Evolutionary conservation across 495 filamentous ascomycete species (phyloP).

Genomic region (Daldinia bambusicola): DNA sequence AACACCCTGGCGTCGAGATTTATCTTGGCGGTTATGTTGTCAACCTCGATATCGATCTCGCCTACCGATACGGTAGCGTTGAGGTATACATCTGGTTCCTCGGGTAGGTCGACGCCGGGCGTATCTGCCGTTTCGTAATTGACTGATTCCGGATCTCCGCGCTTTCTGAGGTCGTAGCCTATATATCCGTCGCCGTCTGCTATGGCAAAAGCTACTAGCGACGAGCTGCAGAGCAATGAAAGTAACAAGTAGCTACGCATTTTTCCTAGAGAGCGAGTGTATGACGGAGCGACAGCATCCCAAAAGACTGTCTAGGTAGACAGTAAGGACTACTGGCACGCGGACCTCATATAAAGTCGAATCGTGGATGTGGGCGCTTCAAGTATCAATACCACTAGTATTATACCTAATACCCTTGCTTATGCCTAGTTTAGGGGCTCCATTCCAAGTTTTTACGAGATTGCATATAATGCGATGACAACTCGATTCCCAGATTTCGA

Average conservation of each 20-base stretch:
- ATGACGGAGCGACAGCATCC: background rate
- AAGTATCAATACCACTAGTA: background rate
- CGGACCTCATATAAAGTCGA: constrained; percentile 3
- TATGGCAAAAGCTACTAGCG: constrained; percentile 35
- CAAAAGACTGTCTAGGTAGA: background rate
- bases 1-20: constrained; percentile 68
- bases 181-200: constrained; percentile 58
- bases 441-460: constrained; percentile 31
- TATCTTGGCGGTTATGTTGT: constrained; percentile 68
- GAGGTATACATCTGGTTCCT: constrained; percentile 65
- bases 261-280: background rate
- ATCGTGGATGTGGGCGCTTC: background rate
- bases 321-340: background rate
- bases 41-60: constrained; percentile 62
- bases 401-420: constrained; percentile 22
- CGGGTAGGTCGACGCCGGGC: constrained; percentile 50
- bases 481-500: background rate
- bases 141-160: constrained; percentile 59
- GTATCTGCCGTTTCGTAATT: constrained; percentile 64
- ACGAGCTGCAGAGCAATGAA: constrained; percentile 39
- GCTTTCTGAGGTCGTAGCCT: constrained; percentile 62
- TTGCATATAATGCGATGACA: constrained; percentile 6
- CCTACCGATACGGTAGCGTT: constrained; percentile 64
- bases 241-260: background rate
- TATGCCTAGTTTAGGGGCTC: constrained; percentile 31